Percentiles rank a stretch among this genome's conserved stretches.
These are phyloP conservation scores for Prunus armeniaca DNA, from an alignment of 306 rosid species.

Conservation along the genomic window DNA sequence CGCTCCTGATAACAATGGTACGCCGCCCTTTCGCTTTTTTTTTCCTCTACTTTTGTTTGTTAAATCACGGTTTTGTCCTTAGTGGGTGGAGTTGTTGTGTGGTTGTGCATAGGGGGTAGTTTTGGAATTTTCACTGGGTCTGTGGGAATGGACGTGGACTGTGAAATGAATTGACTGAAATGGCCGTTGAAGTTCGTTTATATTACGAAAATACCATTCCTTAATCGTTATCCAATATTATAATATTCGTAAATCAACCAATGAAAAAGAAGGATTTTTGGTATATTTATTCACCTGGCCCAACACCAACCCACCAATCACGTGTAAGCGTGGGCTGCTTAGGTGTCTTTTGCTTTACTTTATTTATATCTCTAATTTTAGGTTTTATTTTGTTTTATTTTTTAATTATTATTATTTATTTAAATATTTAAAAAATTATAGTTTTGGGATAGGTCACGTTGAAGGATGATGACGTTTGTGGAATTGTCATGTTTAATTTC, in stretches of 20 bases:
- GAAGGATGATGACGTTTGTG: background rate
- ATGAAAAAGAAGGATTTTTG: background rate
- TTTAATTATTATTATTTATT: too few relatives aligned
- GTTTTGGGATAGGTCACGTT: background rate
- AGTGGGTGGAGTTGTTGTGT: background rate
- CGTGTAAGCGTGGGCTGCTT: conserved; percentile 1
- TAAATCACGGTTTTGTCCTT: background rate
- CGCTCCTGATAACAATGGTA: conserved; percentile 38
- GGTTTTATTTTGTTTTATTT: background rate
- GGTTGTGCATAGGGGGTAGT: background rate
- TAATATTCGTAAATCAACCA: background rate
- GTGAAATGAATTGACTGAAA: background rate
- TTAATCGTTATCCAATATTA: background rate
- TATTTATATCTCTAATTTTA: background rate
- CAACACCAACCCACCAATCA: background rate
- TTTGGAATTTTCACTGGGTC: background rate
- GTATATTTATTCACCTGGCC: background rate
- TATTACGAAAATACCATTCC: background rate
- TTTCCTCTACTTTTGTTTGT: background rate
- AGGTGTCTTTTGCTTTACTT: background rate
- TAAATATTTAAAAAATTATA: too few relatives aligned
- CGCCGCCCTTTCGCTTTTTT: background rate
- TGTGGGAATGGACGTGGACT: background rate
- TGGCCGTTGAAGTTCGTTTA: background rate
- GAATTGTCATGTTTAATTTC: background rate